Conservation (phyloP, 1,139 yeast genomes). For the Suhomyces anneliseae region DNA sequence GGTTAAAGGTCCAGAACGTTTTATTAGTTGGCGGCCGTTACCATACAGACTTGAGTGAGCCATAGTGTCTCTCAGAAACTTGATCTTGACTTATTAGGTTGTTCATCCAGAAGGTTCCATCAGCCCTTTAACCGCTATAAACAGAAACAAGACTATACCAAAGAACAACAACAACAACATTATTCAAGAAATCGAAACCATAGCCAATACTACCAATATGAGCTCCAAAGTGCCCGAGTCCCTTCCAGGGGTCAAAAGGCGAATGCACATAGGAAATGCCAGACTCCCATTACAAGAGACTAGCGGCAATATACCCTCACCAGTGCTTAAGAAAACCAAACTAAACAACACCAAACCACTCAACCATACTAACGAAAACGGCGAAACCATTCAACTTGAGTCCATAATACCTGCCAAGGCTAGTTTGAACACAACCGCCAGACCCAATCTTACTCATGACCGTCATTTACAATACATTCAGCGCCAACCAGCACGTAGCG, state of each 20-base stretch:
- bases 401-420: neutral
- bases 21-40: neutral
- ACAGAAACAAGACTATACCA: neutral
- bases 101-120: no score
- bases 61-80: neutral
- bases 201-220: constrained; percentile 1
- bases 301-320: constrained; percentile 43
- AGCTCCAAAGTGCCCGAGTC: constrained; percentile 5
- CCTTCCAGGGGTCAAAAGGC: constrained; percentile 11
- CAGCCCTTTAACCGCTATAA: neutral
- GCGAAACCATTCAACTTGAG: neutral
- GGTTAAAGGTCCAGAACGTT: neutral
- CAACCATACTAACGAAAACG: neutral
- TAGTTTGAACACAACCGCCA: constrained; percentile 2
- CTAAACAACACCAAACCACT: constrained; percentile 13
- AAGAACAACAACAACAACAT: neutral
- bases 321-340: constrained; percentile 33
- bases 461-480: neutral
- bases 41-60: neutral
- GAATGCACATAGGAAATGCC: constrained; percentile 16
- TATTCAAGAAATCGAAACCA: neutral
- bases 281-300: constrained; percentile 47
- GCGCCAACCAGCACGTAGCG: constrained; percentile 4
- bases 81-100: no score
- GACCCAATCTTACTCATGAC: constrained; percentile 1